These are phyloP conservation scores for Annulohypoxylon stygium DNA, from an alignment of 495 filamentous ascomycete species.

Conservation along the genomic window DNA sequence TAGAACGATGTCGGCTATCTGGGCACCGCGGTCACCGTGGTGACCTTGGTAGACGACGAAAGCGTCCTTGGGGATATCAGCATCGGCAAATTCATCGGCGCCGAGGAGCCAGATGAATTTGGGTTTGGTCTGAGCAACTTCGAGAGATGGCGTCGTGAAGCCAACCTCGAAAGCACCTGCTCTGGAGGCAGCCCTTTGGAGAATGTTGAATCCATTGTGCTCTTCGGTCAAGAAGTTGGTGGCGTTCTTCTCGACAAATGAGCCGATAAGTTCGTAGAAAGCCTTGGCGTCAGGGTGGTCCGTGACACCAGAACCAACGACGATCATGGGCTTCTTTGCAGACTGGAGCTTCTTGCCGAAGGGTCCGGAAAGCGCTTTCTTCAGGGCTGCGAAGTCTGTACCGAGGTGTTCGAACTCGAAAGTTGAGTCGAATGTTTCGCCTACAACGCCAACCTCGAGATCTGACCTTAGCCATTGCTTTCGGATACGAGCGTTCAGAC, in stretches of 20 bases:
- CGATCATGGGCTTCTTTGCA: constrained; percentile 95
- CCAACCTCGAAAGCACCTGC: constrained; percentile 95
- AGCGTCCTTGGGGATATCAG: constrained; percentile 90
- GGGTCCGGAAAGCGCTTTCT: constrained; percentile 83
- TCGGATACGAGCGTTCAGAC: constrained; percentile 93
- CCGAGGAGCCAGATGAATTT: constrained; percentile 98
- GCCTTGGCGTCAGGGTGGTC: constrained; percentile 92
- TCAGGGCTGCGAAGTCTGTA: constrained; percentile 78
- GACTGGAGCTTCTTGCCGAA: constrained; percentile 91
- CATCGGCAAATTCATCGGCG: constrained; percentile 85
- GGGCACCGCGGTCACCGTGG: constrained; percentile 93
- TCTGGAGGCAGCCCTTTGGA: constrained; percentile 92
- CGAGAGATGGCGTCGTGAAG: constrained; percentile 84
- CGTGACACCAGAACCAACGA: constrained; percentile 88
- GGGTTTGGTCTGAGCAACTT: constrained; percentile 82
- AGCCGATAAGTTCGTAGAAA: constrained; percentile 88
- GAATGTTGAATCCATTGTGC: constrained; percentile 97
- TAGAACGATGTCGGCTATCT: constrained; percentile 92
- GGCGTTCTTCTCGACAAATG: constrained; percentile 92
- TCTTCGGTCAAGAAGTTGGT: constrained; percentile 87
- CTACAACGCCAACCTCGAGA: constrained; percentile 90
- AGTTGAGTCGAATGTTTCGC: constrained; percentile 89
- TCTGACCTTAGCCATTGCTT: constrained; percentile 98
- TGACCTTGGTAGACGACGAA: constrained; percentile 99
- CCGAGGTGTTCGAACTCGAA: constrained; percentile 95